Base-by-base conservation (phyloP, 2,329 filamentous ascomycete genomes). In the Penicillium psychrosexuale region DNA sequence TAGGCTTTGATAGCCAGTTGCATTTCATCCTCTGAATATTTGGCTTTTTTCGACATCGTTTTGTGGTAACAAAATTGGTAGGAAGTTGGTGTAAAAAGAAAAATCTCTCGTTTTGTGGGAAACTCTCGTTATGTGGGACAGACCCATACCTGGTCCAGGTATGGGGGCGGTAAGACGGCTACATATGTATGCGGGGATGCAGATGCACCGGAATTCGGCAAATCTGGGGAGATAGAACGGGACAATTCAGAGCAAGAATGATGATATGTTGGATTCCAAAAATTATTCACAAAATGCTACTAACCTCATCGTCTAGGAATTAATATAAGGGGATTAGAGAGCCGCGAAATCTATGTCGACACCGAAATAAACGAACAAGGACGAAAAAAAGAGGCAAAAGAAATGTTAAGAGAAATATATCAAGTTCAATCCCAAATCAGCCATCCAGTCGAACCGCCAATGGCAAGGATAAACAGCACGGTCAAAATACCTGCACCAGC, bases 401-500 rank as follows among this genome's bases (percentile, higher is more conserved):
- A 5, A 42, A 13, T 33, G 31, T 13, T 3, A 3, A 46, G 15
- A n/a, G 24, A 42, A 53, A 13, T 1, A 37, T 38, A 49, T 24
- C 13, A 30, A 34, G n/a, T 17, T 59, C 60, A 65, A 48, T 73
- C 74, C 52, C 64, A 67, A 19, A 72, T 49, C 31, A 74, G 64
- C 75, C 75, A 77, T 5, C 65, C 60, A 8, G 74, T 61, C 1
- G 72, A 69, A 5, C 70, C 69, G 33, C 73, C 56, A 36, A 77
- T 58, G 9, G 62, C 53, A 13, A 69, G 54, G 43, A 75, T 53
- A 60, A 76, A 58, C 17, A 77, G 30, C 1, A 68, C 66, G 6
- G 77, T 79, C 46, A 79, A 52, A 13, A 78, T 70, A 1, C 72
- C 72, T 0, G 76, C 77, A 5, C 77, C 77, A 2, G 72, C 76